Percentiles rank a stretch among this genome's conserved stretches.
phyloP scores from a whole-genome alignment of 306 rosid species.

The Corylus heterophylla region DNA sequence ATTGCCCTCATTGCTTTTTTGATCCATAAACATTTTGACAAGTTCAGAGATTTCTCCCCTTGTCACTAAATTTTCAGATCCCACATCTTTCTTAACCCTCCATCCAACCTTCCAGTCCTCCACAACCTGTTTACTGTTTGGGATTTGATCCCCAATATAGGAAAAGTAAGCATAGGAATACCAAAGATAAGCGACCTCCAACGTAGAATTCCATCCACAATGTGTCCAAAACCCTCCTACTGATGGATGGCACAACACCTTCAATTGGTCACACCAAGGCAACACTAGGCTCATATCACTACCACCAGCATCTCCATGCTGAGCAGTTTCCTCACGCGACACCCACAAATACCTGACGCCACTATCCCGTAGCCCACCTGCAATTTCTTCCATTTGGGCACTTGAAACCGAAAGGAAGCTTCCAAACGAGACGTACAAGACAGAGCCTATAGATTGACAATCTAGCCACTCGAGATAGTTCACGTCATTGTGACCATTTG shows the following conservation, averaged over 20 bases:
- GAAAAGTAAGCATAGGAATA: slow-evolving; percentile 40
- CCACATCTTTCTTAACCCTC: slow-evolving; percentile 30
- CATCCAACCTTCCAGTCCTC: slow-evolving; percentile 49
- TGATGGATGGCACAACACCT: slow-evolving; percentile 38
- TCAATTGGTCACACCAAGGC: slow-evolving; percentile 58
- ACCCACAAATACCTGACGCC: slow-evolving; percentile 37
- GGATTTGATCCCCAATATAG: slow-evolving; percentile 41
- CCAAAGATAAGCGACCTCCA: slow-evolving; percentile 47
- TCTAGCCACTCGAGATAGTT: slow-evolving; percentile 47
- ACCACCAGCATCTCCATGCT: slow-evolving; percentile 31
- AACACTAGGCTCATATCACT: slow-evolving; percentile 29
- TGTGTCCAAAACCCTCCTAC: slow-evolving; percentile 59
- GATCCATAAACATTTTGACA: slow-evolving; percentile 33
- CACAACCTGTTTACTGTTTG: slow-evolving; percentile 40
- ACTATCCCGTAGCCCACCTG: slow-evolving; percentile 23
- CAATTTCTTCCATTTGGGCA: slow-evolving; percentile 42
- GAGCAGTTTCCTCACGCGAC: slow-evolving; percentile 25
- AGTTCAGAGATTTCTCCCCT: slow-evolving; percentile 36
- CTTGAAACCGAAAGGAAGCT: slow-evolving; percentile 40
- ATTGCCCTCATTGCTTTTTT: slow-evolving; percentile 8
- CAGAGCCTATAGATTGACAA: slow-evolving; percentile 33
- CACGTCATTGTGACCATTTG: neutral
- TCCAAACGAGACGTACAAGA: slow-evolving; percentile 49
- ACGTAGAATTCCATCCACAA: slow-evolving; percentile 58
- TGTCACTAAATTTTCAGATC: slow-evolving; percentile 8